Conservation (phyloP, 768 basidiomycete genomes). For the Dendrothele bispora region DNA sequence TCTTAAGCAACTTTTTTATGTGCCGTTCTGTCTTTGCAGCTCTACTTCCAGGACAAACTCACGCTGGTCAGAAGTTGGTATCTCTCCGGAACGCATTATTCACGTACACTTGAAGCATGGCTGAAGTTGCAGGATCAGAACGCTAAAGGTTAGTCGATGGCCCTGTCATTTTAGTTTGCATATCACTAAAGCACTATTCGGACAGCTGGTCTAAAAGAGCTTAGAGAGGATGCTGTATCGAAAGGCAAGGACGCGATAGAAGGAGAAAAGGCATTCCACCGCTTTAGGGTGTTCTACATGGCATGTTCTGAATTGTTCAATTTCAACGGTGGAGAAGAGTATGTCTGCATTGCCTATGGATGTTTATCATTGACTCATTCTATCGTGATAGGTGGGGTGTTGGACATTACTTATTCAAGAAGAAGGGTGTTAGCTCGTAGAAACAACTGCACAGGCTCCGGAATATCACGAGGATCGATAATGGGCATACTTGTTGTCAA, state of each 20-base stretch:
- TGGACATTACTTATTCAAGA: conserved; percentile 56
- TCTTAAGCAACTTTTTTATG: background rate
- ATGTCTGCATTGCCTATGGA: conserved; percentile 30
- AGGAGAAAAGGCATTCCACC: conserved; percentile 58
- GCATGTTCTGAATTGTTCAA: conserved; percentile 71
- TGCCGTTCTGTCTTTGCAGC: conserved; percentile 32
- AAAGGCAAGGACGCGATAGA: conserved; percentile 49
- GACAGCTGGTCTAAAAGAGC: conserved; percentile 44
- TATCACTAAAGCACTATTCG: background rate
- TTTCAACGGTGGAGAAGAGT: conserved; percentile 61
- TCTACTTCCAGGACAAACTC: conserved; percentile 66
- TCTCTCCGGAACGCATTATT: conserved; percentile 63
- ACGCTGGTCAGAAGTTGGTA: conserved; percentile 61
- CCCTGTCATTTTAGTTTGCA: background rate
- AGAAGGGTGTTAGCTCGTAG: too few relatives aligned
- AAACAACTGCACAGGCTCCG: too few relatives aligned
- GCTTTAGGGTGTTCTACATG: conserved; percentile 72
- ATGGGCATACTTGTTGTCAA: too few relatives aligned
- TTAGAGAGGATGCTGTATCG: conserved; percentile 45
- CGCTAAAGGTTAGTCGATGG: conserved; percentile 30
- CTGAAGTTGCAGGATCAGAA: conserved; percentile 57
- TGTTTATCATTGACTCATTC: background rate
- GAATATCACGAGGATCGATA: too few relatives aligned
- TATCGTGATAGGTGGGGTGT: conserved; percentile 47
- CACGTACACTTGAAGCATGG: conserved; percentile 66